These are phyloP conservation scores for Mortierella sp. DNA, from an alignment of 371 early-diverging fungal species.

Conservation along the genomic window DNA sequence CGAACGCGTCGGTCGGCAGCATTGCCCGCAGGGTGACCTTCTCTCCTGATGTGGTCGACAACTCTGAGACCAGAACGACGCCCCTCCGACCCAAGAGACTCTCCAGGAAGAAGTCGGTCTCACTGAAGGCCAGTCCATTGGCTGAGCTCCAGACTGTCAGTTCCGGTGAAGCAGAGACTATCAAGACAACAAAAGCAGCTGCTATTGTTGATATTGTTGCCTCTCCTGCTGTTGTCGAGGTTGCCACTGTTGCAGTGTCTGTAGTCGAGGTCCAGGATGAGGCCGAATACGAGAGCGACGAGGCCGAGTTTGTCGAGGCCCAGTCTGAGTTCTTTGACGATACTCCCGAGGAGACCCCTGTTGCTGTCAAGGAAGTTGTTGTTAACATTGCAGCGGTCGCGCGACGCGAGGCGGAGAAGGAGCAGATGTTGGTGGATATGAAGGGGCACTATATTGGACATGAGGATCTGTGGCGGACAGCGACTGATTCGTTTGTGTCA, in stretches of 20 bases:
- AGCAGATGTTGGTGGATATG: constrained; percentile 20
- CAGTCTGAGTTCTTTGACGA: constrained; percentile 9
- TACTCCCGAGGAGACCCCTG: neutral
- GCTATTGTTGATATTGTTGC: neutral
- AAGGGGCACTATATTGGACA: constrained; percentile 21
- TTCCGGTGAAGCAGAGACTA: neutral
- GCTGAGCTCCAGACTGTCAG: neutral
- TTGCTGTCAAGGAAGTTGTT: neutral
- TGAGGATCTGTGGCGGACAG: constrained; percentile 28
- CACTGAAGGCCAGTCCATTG: constrained; percentile 3
- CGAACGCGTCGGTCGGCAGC: neutral
- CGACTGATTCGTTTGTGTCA: constrained; percentile 18
- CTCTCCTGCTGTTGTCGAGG: neutral
- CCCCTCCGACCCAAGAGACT: constrained; percentile 19
- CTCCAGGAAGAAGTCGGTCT: constrained; percentile 4
- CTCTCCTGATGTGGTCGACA: constrained; percentile 46
- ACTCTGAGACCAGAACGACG: constrained; percentile 34
- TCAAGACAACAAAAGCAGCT: neutral
- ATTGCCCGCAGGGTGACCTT: constrained; percentile 35
- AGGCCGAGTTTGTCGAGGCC: constrained; percentile 48
- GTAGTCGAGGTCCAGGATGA: constrained; percentile 9
- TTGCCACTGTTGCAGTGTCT: neutral
- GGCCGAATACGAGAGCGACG: constrained; percentile 25
- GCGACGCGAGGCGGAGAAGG: neutral
- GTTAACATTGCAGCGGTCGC: neutral